Evolutionary conservation across 441 rosid species (phyloP), one percentile per base, ranked within the genome.

Genomic region (Populus hybrid): DNA sequence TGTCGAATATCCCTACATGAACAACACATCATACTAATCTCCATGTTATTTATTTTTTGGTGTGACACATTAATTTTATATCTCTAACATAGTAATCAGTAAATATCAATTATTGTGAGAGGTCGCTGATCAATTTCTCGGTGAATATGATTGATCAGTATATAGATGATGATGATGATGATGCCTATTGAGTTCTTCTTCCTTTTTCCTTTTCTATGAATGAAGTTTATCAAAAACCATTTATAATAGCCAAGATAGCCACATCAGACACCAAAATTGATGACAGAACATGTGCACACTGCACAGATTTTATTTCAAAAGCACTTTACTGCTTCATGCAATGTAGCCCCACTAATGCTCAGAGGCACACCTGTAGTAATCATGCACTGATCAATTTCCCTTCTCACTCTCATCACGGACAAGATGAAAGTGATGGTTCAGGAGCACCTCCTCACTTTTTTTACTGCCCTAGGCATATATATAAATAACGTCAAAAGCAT

Each of bases 1-100:
- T 67, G 82, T 76, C 61, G 74, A 10, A 57, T 69, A 76, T 64
- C 64, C 86, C 86, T 85, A 78, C 82, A 77, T 10, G n/a, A 64
- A 8, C 40, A 80, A 23, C 65, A 50, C 5, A 21, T 11, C 20
- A 8, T 34, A 28, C 3, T 28, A 16, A 66, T 6, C 59, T 36
- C 11, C 28, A 23, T 57, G 7, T 42, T 14, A 12, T 0, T 2
- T 63, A 18, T 10, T 32, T 30, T 30, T 30, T 30, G 32, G 5
- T 4, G 32, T 30, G 32, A 4, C 32, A 30, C 32, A 30, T 30
- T 30, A 50, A 12, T 46, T 72, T 8, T 28, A 10, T 20, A 14
- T 28, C 35, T n/a, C 18, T 57, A 70, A 21, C 73, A 32, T 11
- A 38, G 42, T 18, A 21, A 6, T 11, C 24, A 42, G 20, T 46